A percentile compares a stretch with the other conserved stretches of the same genome.
Evolutionary conservation across 176 grass and related monocot genomes (phyloP).

Genomic region (Themeda triandra): DNA sequence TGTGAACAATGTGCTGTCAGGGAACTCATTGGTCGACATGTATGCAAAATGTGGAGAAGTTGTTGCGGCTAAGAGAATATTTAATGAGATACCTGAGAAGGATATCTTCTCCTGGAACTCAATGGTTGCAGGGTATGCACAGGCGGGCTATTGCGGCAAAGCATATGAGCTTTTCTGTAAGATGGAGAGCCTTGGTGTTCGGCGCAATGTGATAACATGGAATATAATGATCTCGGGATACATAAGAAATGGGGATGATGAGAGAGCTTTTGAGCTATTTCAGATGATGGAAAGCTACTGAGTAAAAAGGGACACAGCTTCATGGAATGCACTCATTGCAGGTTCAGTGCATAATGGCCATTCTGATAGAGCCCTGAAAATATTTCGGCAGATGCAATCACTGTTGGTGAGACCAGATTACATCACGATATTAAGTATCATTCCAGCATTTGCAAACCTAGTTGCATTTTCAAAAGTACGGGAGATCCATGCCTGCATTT

Average conservation of each 20-base stretch:
- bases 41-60: slow-evolving; percentile 73
- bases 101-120: slow-evolving; percentile 88
- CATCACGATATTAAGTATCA: slow-evolving; percentile 69
- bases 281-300: slow-evolving; percentile 60
- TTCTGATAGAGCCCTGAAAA: slow-evolving; percentile 54
- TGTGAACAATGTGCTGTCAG: slow-evolving; percentile 45
- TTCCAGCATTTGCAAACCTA: slow-evolving; percentile 66
- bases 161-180: slow-evolving; percentile 67
- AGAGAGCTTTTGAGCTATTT: slow-evolving; percentile 77
- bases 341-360: slow-evolving; percentile 66
- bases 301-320: slow-evolving; percentile 64
- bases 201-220: slow-evolving; percentile 69
- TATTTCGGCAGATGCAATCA: slow-evolving; percentile 66
- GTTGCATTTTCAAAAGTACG: slow-evolving; percentile 51
- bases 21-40: slow-evolving; percentile 70
- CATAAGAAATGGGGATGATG: slow-evolving; percentile 67
- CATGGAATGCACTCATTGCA: slow-evolving; percentile 81
- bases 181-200: slow-evolving; percentile 56
- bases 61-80: slow-evolving; percentile 46
- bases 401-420: slow-evolving; percentile 43
- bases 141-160: slow-evolving; percentile 67
- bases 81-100: slow-evolving; percentile 56
- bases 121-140: slow-evolving; percentile 68
- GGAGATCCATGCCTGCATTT: slow-evolving; percentile 65
- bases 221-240: slow-evolving; percentile 78